These are phyloP conservation scores for Sporisorium iseilematis-ciliati DNA, from an alignment of 1,284 basidiomycete species.

Conservation along the genomic window DNA sequence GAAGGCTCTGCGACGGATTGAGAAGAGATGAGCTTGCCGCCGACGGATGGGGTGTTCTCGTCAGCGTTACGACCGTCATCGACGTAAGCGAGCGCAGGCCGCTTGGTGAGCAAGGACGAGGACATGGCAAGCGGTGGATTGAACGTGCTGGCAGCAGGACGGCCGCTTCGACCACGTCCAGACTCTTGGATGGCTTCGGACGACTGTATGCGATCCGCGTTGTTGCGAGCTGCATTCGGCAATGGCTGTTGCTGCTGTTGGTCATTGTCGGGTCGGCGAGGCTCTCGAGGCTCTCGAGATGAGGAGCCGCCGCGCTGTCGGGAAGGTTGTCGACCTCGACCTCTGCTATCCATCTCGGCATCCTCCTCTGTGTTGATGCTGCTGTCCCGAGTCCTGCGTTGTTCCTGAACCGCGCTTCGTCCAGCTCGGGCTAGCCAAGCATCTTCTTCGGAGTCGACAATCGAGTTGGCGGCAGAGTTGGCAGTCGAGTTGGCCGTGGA, in stretches of 20 bases:
- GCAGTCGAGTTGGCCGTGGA: conserved; percentile 50
- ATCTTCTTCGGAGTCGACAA: conserved; percentile 45
- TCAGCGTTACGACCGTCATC: conserved; percentile 47
- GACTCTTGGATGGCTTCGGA: conserved; percentile 20
- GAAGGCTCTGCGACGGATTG: conserved; percentile 50
- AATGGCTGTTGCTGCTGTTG: conserved; percentile 22
- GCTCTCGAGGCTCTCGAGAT: conserved; percentile 32
- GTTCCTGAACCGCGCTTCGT: background rate
- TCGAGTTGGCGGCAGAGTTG: conserved; percentile 45
- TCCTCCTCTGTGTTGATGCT: conserved; percentile 39
- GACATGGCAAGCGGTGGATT: conserved; percentile 38
- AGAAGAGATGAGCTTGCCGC: conserved; percentile 45
- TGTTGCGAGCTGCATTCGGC: background rate
- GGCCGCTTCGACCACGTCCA: conserved; percentile 25
- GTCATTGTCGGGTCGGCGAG: conserved; percentile 4
- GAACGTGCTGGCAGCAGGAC: conserved; percentile 17
- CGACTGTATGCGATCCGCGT: background rate
- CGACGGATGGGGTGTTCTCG: conserved; percentile 48
- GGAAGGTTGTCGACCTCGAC: conserved; percentile 37
- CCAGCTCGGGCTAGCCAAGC: conserved; percentile 19
- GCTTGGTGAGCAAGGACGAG: conserved; percentile 41
- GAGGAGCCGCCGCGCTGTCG: conserved; percentile 25
- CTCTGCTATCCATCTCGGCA: conserved; percentile 39
- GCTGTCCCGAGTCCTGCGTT: conserved; percentile 24
- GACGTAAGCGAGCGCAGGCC: conserved; percentile 39